Evolutionary conservation across 495 filamentous ascomycete species (phyloP), one percentile per base, ranked within the genome.

Genomic region (Aspergillus funiculosus): DNA sequence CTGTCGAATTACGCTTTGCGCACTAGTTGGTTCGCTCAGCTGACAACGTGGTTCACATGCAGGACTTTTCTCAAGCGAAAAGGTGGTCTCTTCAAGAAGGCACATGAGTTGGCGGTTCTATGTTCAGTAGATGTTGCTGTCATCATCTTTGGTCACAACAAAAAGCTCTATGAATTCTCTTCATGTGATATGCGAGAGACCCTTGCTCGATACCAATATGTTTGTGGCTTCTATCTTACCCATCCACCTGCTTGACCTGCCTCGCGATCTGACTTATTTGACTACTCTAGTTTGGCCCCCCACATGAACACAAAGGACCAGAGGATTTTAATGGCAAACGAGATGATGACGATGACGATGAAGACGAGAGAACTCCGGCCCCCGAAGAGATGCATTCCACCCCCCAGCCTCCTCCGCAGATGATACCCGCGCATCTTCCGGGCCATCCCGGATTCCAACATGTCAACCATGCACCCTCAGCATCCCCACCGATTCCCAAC

Each of bases 61-160:
- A 96, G 94, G 46, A 98, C 92, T 24, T 98, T 98, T 64, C 73
- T 98, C 43, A 98, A 98, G 74, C 86, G 92, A 68, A 98, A 98
- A 70, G 92, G 91, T 54, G 92, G 92, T 56, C 76, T 98, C 18
- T 97, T 98, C 78, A 98, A 98, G 79, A 98, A 98, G 77, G 92
- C 92, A 43, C 88, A 98, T 70, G 92, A 98, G 75, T 78, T 98
- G 18, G 95, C 91, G 48, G 92, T 97, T 30, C 82, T 98, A 50
- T 98, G 92, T 64, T 95, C 88, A 34, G 92, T 98, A 56, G 94
- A 98, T 67, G 91, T 98, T 53, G 92, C 94, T 19, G 92, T 98
- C 47, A 90, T 98, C 55, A 96, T 98, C 54, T 97, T 96, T 61
- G 90, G 90, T 53, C 86, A 85, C 64, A 97, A 97, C 67, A 97